Percentiles rank a stretch among this genome's conserved stretches.
phyloP scores from a whole-genome alignment of 768 basidiomycete species.

The Phlebiopsis gigantea region DNA sequence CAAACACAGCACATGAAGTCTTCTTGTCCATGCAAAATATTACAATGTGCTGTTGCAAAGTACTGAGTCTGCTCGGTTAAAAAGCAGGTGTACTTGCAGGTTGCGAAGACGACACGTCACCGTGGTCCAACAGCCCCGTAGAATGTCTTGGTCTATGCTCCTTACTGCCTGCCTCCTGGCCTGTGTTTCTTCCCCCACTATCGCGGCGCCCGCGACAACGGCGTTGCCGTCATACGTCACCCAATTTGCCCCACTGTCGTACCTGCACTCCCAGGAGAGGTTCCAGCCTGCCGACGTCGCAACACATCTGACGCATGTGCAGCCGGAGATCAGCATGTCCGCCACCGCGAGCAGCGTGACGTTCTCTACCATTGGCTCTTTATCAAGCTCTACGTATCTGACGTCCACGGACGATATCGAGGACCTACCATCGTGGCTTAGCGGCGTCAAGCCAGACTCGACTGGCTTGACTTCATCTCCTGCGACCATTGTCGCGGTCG shows the following conservation, averaged over 20 bases:
- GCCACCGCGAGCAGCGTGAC: conserved; percentile 14
- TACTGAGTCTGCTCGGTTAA: background rate
- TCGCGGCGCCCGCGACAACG: background rate
- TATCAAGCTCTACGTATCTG: conserved; percentile 15
- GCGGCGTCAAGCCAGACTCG: conserved; percentile 19
- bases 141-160: conserved; percentile 1
- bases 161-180: background rate
- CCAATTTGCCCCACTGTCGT: conserved; percentile 21
- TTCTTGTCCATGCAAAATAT: background rate
- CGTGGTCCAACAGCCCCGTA: background rate
- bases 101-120: background rate
- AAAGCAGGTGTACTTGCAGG: background rate
- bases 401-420: conserved; percentile 20
- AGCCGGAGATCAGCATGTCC: conserved; percentile 15
- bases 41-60: background rate
- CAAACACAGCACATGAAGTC: no score
- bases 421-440: conserved; percentile 17
- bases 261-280: conserved; percentile 21
- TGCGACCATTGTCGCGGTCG: conserved; percentile 25
- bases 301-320: conserved; percentile 19
- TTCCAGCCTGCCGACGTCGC: conserved; percentile 24
- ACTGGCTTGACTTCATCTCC: conserved; percentile 22
- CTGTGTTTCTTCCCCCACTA: background rate
- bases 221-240: conserved; percentile 22
- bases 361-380: conserved; percentile 14